These are phyloP conservation scores for Cordyceps pruinosa DNA, from an alignment of 2,329 filamentous ascomycete species.

Conservation along the genomic window DNA sequence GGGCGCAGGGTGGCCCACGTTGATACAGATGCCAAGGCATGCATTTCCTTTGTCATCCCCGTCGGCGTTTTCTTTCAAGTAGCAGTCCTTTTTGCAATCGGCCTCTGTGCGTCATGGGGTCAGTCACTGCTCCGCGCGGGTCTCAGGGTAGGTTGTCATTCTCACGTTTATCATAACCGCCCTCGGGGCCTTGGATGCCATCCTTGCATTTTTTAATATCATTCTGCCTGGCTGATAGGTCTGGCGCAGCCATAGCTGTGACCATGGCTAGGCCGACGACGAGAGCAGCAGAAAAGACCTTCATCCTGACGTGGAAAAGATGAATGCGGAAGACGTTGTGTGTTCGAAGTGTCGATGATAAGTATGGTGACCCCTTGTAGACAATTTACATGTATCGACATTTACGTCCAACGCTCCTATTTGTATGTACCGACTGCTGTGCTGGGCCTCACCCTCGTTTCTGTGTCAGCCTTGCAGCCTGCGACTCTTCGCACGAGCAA, in stretches of 20 bases:
- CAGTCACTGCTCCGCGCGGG: background rate
- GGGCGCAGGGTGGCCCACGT: background rate
- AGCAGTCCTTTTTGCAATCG: background rate
- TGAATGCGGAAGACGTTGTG: background rate
- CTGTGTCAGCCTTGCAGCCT: no score
- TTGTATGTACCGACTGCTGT: no score
- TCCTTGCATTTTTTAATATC: background rate
- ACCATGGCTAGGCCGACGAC: background rate
- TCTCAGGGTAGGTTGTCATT: background rate
- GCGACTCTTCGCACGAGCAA: background rate
- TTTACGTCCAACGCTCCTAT: no score
- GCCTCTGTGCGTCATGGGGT: background rate
- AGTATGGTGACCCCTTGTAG: no score
- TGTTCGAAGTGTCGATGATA: no score
- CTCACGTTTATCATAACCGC: background rate
- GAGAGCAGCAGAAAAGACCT: conserved; percentile 36
- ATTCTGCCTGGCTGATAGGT: background rate
- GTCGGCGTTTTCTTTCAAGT: background rate
- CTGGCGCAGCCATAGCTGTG: background rate
- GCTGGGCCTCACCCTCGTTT: background rate
- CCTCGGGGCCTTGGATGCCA: background rate
- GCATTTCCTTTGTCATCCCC: background rate
- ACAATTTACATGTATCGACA: no score
- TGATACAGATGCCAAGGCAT: background rate
- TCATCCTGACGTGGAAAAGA: background rate